phyloP scores from a whole-genome alignment of 352 stramenopile species.

The Pythium aristosporum region DNA sequence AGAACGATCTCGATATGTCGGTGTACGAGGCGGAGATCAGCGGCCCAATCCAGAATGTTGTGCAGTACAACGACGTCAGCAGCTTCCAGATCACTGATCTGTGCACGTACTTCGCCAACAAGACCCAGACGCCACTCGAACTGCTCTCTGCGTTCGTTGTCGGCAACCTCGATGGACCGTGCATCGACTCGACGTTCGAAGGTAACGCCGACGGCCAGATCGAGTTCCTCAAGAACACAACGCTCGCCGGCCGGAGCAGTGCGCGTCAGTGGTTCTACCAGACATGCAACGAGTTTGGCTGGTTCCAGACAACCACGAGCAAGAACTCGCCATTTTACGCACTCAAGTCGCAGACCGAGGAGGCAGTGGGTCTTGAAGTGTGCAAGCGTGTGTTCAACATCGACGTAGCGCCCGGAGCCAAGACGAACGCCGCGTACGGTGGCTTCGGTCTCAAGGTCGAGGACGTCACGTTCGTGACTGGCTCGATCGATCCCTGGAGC shows the following conservation, averaged over 20 bases:
- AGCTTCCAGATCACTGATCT: constrained; percentile 56
- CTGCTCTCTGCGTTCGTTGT: constrained; percentile 55
- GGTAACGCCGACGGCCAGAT: constrained; percentile 60
- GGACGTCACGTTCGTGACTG: constrained; percentile 76
- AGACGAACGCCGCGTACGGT: constrained; percentile 77
- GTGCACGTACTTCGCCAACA: constrained; percentile 49
- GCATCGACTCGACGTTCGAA: constrained; percentile 82
- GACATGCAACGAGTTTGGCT: constrained; percentile 90
- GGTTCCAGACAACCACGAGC: constrained; percentile 78
- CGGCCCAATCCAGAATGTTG: constrained; percentile 71
- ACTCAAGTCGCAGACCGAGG: constrained; percentile 65
- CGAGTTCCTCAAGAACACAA: constrained; percentile 55
- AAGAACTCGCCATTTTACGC: constrained; percentile 56
- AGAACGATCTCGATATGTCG: constrained; percentile 76
- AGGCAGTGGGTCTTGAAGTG: constrained; percentile 66
- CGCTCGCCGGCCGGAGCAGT: constrained; percentile 67
- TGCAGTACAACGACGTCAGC: constrained; percentile 67
- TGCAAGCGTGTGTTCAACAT: constrained; percentile 83
- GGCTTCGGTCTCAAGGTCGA: constrained; percentile 67
- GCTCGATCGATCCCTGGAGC: constrained; percentile 86
- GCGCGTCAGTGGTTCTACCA: constrained; percentile 86
- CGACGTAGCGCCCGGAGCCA: constrained; percentile 50
- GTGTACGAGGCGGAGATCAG: constrained; percentile 75
- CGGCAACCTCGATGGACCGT: constrained; percentile 48
- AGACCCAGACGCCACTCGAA: constrained; percentile 31